Percentiles rank a stretch among this genome's conserved stretches.
These are phyloP conservation scores for Cercospora sp. DNA, from an alignment of 2,329 filamentous ascomycete genomes.

Conservation along the genomic window DNA sequence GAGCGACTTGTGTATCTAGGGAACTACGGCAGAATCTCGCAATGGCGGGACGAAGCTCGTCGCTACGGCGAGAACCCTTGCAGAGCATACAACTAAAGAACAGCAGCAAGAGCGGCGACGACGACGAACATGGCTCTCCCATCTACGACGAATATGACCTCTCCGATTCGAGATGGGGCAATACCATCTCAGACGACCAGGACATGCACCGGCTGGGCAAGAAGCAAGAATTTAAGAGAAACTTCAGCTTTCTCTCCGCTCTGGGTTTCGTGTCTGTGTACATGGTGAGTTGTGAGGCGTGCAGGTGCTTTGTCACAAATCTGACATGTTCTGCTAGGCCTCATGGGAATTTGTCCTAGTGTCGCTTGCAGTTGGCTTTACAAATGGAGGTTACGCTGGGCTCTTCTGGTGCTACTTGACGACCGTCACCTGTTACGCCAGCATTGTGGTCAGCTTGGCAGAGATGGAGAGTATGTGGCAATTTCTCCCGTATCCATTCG, in stretches of 20 bases:
- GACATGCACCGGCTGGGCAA: constrained; percentile 38
- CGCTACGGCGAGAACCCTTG: constrained; percentile 3
- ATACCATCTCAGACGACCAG: constrained; percentile 18
- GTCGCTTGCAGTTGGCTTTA: constrained; percentile 34
- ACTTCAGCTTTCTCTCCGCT: constrained; percentile 33
- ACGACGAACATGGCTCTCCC: constrained; percentile 15
- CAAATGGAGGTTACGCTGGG: constrained; percentile 37
- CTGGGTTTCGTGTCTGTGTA: constrained; percentile 38
- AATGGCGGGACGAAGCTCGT: constrained; percentile 13
- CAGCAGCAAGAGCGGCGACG: constrained; percentile 4
- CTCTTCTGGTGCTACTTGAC: constrained; percentile 39
- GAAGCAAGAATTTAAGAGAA: constrained; percentile 34
- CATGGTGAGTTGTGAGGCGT: constrained; percentile 27
- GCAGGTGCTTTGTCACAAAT: constrained; percentile 24
- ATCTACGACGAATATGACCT: constrained; percentile 10
- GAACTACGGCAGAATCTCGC: background rate
- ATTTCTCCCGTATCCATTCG: too few relatives aligned
- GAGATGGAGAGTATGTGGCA: constrained; percentile 37
- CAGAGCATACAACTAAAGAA: constrained; percentile 15
- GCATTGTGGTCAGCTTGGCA: constrained; percentile 35
- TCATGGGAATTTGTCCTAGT: constrained; percentile 37
- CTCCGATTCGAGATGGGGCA: constrained; percentile 15
- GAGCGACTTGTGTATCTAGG: background rate
- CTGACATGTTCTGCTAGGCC: constrained; percentile 10
- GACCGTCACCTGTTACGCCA: constrained; percentile 33